Base-by-base conservation (phyloP, 2,329 filamentous ascomycete species). In the Lecanicillium sp. region DNA sequence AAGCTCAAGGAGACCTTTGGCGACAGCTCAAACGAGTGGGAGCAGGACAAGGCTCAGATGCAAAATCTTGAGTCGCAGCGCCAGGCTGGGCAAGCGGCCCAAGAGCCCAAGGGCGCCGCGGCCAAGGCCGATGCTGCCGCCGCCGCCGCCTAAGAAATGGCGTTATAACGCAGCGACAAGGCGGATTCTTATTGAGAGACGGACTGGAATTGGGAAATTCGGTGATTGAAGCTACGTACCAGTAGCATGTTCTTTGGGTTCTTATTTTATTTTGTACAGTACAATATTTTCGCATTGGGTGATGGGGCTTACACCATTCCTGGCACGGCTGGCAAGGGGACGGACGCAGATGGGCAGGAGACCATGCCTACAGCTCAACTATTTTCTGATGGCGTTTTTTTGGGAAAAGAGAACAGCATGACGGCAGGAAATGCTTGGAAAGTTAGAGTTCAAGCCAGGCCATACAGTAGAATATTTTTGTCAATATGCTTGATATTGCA, bases 31-130 rank as follows among this genome's bases (percentile, higher is more conserved):
- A 74, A 73, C 36, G 86, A 96, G 62, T 95, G 90, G 89, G 87
- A 94, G 62, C 85, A 90, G 65, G 91, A 96, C 63, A 94, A 93
- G 70, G 77, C 82, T 5, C 81, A 84, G 32, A 84, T 96, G 58
- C 78, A 86, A 55, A 78, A 87, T 52, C 71, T 87, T 45, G 78
- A 53, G 47, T 51, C 55, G 24, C 52, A 61, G 41, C 56, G 57
- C 36, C 49, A 44, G 37, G 44, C 35, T 26, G 44, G 35, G 20
- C 37, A 36, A 21, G 44, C 44, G 10, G 44, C 21, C n/a, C 29
- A 48, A 21, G 44, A 48, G 29, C 37, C 44, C 29, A 52, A 47
- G 29, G 37, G 36, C n/a, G 44, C 42, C 17, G 42, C 42, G 3
- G 44, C 42, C 36, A 50, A 43, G 36, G 42, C 48, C n/a, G n/a